Conservation (phyloP, 768 basidiomycete species). For the Tylopilus plumbeoviolaceoides region DNA sequence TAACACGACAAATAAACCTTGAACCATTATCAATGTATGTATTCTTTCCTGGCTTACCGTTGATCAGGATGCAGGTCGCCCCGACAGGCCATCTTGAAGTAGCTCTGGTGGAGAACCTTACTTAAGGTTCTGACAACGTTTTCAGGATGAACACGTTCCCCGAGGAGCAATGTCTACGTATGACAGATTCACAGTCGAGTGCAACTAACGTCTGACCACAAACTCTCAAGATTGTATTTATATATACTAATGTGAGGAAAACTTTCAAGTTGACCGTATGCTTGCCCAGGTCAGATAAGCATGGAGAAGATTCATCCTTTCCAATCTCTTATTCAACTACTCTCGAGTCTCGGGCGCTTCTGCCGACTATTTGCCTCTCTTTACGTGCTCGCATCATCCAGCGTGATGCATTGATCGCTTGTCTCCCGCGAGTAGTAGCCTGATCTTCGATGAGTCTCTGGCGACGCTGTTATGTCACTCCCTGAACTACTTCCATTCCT, state of each 20-base stretch:
- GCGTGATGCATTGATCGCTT: conserved; percentile 59
- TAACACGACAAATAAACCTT: too few relatives aligned
- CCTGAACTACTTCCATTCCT: too few relatives aligned
- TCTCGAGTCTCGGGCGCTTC: conserved; percentile 55
- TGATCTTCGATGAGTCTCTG: too few relatives aligned
- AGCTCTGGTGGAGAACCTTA: conserved; percentile 74
- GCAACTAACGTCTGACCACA: conserved; percentile 28
- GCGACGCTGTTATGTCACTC: too few relatives aligned
- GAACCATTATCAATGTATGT: too few relatives aligned
- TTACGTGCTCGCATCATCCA: conserved; percentile 52
- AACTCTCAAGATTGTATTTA: conserved; percentile 70
- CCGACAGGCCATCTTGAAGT: conserved; percentile 92
- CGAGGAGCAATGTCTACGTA: conserved; percentile 16
- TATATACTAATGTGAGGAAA: too few relatives aligned
- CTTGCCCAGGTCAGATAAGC: too few relatives aligned
- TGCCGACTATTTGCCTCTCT: not conserved
- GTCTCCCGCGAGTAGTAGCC: too few relatives aligned
- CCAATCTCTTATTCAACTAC: conserved; percentile 94
- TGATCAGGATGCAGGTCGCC: conserved; percentile 55
- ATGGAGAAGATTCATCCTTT: conserved; percentile 62
- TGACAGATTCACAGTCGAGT: conserved; percentile 1
- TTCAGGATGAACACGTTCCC: too few relatives aligned
- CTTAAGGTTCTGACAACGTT: conserved; percentile 52
- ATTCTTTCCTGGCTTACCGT: not conserved
- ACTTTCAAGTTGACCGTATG: too few relatives aligned